These are phyloP conservation scores for Aspergillus pseudoviridinutans DNA, from an alignment of 2,329 filamentous ascomycete genomes.

Conservation along the genomic window DNA sequence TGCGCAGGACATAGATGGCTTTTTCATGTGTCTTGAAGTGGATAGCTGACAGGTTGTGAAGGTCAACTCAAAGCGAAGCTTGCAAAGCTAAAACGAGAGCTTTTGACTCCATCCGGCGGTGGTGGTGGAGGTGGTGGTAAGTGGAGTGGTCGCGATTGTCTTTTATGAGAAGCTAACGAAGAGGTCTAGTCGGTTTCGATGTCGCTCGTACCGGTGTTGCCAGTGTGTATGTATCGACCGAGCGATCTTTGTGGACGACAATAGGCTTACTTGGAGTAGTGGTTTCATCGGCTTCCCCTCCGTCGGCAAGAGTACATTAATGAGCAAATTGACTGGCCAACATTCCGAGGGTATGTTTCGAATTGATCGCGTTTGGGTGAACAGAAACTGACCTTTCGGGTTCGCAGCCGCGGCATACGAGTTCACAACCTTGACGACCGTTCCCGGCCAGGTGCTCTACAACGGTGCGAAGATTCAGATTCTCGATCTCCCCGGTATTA, in stretches of 20 bases:
- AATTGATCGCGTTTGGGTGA: neutral
- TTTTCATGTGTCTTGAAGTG: neutral
- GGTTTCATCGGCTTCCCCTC: conserved; percentile 98
- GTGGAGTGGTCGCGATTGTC: conserved; percentile 10
- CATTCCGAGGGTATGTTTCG: conserved; percentile 68
- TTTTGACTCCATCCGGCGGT: conserved; percentile 74
- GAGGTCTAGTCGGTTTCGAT: conserved; percentile 72
- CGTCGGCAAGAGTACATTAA: conserved; percentile 96
- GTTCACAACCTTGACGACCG: conserved; percentile 96
- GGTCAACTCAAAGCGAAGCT: conserved; percentile 95
- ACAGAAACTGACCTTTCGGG: conserved; percentile 14
- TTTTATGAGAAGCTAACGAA: conserved; percentile 13
- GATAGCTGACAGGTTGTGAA: conserved; percentile 28
- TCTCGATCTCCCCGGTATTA: conserved; percentile 97
- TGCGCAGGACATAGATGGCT: conserved; percentile 7
- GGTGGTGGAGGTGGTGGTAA: conserved; percentile 72
- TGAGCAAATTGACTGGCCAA: conserved; percentile 90
- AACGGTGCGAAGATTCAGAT: conserved; percentile 98
- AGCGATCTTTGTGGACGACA: neutral
- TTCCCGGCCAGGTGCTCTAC: conserved; percentile 92
- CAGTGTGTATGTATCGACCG: conserved; percentile 59
- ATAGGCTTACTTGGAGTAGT: conserved; percentile 22
- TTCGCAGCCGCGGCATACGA: conserved; percentile 80
- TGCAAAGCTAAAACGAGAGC: conserved; percentile 93
- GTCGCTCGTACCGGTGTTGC: conserved; percentile 96